These are phyloP conservation scores for Fistulinella prunicolor DNA, from an alignment of 768 basidiomycete species.

Conservation along the genomic window DNA sequence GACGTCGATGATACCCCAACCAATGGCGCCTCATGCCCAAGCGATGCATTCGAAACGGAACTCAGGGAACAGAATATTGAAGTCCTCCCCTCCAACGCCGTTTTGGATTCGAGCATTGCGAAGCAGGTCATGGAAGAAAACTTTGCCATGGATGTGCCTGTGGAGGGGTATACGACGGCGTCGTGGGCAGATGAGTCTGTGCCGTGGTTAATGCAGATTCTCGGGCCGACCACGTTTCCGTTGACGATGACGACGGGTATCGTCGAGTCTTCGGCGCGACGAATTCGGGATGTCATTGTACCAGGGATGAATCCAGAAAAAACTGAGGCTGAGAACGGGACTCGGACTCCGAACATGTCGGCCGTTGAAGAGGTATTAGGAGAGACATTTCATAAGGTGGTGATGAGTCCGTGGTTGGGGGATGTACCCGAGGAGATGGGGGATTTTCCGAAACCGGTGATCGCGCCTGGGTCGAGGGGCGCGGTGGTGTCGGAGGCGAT, in stretches of 20 bases:
- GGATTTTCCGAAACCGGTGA: conserved; percentile 34
- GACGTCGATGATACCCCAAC: not conserved
- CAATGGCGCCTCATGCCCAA: not conserved
- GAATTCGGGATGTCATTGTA: conserved; percentile 45
- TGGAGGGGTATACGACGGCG: conserved; percentile 24
- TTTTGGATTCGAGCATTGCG: conserved; percentile 29
- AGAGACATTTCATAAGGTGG: conserved; percentile 42
- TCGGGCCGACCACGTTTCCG: conserved; percentile 58
- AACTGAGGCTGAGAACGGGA: not conserved
- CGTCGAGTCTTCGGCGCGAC: conserved; percentile 61
- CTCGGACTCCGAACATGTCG: not conserved
- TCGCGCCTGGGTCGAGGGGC: conserved; percentile 33
- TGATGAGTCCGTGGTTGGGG: conserved; percentile 51
- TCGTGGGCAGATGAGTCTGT: conserved; percentile 29
- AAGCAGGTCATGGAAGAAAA: conserved; percentile 32
- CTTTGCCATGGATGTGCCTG: conserved; percentile 17
- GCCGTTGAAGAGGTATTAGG: conserved; percentile 45
- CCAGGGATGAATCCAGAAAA: conserved; percentile 34
- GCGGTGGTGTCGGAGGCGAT: conserved; percentile 10
- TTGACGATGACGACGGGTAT: conserved; percentile 58
- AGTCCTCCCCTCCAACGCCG: conserved; percentile 18
- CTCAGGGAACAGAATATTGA: conserved; percentile 35
- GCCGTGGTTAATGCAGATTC: conserved; percentile 35
- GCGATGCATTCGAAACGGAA: conserved; percentile 36
- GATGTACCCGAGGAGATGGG: conserved; percentile 30